phyloP scores from a whole-genome alignment of 352 stramenopile species.

The Pythium chondricola region DNA sequence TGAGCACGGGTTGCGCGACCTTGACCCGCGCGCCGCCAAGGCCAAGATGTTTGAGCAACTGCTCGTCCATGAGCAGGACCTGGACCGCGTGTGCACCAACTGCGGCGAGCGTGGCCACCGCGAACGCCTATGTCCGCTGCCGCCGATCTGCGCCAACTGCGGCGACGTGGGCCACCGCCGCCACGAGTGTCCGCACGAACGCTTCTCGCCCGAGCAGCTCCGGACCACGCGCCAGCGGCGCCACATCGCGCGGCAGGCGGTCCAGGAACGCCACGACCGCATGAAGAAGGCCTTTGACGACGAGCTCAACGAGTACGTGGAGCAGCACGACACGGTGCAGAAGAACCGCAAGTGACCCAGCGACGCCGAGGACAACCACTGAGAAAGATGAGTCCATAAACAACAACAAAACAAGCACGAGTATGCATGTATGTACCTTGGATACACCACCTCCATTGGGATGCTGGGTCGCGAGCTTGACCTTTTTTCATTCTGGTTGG shows the following conservation, averaged over 20 bases:
- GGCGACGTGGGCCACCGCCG: slow-evolving; percentile 56
- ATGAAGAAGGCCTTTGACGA: slow-evolving; percentile 51
- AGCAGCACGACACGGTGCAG: slow-evolving; percentile 11
- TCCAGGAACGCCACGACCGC: slow-evolving; percentile 36
- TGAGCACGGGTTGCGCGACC: slow-evolving; percentile 52
- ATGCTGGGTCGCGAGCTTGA: too few relatives aligned
- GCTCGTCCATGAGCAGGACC: slow-evolving; percentile 47
- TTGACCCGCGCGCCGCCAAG: slow-evolving; percentile 33
- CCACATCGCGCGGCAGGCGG: slow-evolving; percentile 24
- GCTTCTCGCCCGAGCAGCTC: slow-evolving; percentile 27
- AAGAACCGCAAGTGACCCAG: slow-evolving; percentile 8
- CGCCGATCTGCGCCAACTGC: slow-evolving; percentile 74
- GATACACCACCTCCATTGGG: slow-evolving; percentile 3
- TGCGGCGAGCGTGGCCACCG: slow-evolving; percentile 72
- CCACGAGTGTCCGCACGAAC: slow-evolving; percentile 38
- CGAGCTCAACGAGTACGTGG: slow-evolving; percentile 59
- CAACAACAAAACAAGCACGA: not conserved
- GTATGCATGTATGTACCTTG: slow-evolving; percentile 3
- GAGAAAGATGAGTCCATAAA: slow-evolving; percentile 13
- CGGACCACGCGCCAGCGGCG: slow-evolving; percentile 4
- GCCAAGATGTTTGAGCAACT: slow-evolving; percentile 62
- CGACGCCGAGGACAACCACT: slow-evolving; percentile 3
- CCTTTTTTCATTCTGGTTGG: slow-evolving; percentile 9
- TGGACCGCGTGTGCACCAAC: slow-evolving; percentile 62
- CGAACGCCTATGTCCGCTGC: slow-evolving; percentile 60